Evolutionary conservation across 2,329 filamentous ascomycete species (phyloP), one percentile per base, ranked within the genome.

Genomic region (Diaporthe sp.): DNA sequence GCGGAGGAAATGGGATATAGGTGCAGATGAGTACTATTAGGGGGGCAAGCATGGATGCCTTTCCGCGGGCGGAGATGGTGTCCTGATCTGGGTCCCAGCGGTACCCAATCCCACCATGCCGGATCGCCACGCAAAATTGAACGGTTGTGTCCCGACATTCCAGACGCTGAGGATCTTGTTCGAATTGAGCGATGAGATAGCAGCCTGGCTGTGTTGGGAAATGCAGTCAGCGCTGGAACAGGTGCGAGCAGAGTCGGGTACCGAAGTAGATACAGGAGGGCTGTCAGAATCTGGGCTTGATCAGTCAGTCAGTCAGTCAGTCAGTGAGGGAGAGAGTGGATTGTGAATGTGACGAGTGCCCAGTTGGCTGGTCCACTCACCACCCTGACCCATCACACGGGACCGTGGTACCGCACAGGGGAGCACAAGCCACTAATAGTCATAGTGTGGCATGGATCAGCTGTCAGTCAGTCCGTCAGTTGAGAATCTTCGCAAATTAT

Each of bases 21-120:
- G 47, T 68, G 47, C 45, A 8, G n/a, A 12, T 19, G 30, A 38
- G 64, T 54, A 54, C 22, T 68, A 68, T 68, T 68, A 68, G 64
- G 64, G 64, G 64, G 40, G 7, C 47, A 28, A 40, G 47, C 64
- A 40, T 40, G 64, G 64, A 54, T 61, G 47, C 13, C 42, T 25
- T 50, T 54, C 69, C 57, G 57, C 69, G 69, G 57, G 30, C 69
- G 69, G 69, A 72, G 69, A 58, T 64, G 47, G 45, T 72, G n/a
- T 42, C 69, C 70, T 72, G 57, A 60, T 64, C 60, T 64, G 70
- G 33, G 28, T 9, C 5, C 45, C 45, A 61, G 69, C 47, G 58
- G 69, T 47, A 64, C 33, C 47, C 45, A 64, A 64, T 64, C 57
- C 70, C 70, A 72, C 70, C 58, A n/a, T 61, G 58, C 70, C 50